Base-by-base conservation (phyloP, 768 basidiomycete genomes). In the Lactarius evosmus region DNA sequence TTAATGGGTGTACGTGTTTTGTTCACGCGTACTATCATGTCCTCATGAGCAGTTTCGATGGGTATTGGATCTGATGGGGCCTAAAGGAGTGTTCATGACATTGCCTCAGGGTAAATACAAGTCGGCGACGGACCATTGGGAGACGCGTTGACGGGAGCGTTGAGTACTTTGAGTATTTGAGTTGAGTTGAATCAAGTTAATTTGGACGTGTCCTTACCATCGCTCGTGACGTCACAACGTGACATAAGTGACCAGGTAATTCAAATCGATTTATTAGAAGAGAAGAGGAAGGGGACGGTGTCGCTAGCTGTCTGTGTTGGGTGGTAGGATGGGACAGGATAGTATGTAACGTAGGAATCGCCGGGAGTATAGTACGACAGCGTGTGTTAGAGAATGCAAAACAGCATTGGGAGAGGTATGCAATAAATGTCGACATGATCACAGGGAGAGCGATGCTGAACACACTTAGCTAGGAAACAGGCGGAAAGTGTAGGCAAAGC, bases 21-120 rank as follows among this genome's bases (percentile, higher is more conserved):
- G n/a, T 59, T 46, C 25, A 36, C 61, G 78, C 93, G 67, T 76
- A 97, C 96, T 69, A 98, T 98, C 93, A 98, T 97, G 77, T 98
- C 97, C 75, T 96, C 93, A 74, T 99, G 96, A 17, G 89, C 87
- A 1, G 96, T 98, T 76, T 99, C 96, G 55, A 99, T 89, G 60
- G 86, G 90, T 62, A 90, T 83, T 22, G 89, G 87, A 67, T 90
- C 88, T 30, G 84, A 82, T 29, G 67, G 65, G 7, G 67, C 60
- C 67, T 68, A 58, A 19, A 38, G 25, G 17, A 4, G 3, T 40
- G 7, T 12, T 17, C 17, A 41, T 22, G 55, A 11, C 14, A 36
- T 33, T 34, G 34, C 8, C 54, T 33, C 8, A 25, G n/a, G n/a
- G 25, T 33, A 9, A 41, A 50, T 29, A 36, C n/a, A 38, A 2